phyloP scores from a whole-genome alignment of 805 yeast species.

The Cyberlindnera misumaiensis region DNA sequence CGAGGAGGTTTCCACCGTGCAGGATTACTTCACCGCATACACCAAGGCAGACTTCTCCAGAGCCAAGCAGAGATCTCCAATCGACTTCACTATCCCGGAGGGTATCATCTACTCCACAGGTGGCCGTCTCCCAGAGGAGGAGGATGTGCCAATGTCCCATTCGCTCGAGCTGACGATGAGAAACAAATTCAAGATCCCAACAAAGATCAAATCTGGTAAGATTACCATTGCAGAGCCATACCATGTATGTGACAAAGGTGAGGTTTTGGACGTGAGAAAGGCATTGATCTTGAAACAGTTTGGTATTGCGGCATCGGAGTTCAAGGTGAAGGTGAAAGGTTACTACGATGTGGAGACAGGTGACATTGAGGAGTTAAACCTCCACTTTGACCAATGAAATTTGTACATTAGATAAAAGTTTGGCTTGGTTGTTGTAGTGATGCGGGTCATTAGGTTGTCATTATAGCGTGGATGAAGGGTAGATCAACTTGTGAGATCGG shows the following conservation, averaged over 20 bases:
- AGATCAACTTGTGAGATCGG: no score
- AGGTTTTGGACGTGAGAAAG: constrained; percentile 79
- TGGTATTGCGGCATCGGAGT: constrained; percentile 91
- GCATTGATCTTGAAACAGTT: constrained; percentile 89
- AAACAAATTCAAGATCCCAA: constrained; percentile 84
- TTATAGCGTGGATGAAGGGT: no score
- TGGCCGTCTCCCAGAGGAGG: constrained; percentile 83
- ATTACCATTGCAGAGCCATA: constrained; percentile 70
- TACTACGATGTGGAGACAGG: constrained; percentile 61
- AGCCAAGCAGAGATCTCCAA: constrained; percentile 79
- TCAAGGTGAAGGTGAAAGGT: constrained; percentile 74
- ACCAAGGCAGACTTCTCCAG: constrained; percentile 79
- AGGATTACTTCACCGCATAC: constrained; percentile 77
- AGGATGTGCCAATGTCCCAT: constrained; percentile 95
- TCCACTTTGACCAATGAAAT: constrained; percentile 27
- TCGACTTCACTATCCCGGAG: constrained; percentile 78
- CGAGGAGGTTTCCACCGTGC: constrained; percentile 84
- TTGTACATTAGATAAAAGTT: no score
- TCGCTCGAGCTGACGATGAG: constrained; percentile 91
- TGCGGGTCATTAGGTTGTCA: no score
- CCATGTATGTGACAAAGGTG: constrained; percentile 75
- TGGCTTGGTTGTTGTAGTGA: no score
- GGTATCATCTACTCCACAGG: constrained; percentile 94
- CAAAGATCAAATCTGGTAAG: constrained; percentile 85
- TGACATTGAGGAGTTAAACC: constrained; percentile 25